Base-by-base conservation (phyloP, 1,139 yeast species). In the Candida anutae region DNA sequence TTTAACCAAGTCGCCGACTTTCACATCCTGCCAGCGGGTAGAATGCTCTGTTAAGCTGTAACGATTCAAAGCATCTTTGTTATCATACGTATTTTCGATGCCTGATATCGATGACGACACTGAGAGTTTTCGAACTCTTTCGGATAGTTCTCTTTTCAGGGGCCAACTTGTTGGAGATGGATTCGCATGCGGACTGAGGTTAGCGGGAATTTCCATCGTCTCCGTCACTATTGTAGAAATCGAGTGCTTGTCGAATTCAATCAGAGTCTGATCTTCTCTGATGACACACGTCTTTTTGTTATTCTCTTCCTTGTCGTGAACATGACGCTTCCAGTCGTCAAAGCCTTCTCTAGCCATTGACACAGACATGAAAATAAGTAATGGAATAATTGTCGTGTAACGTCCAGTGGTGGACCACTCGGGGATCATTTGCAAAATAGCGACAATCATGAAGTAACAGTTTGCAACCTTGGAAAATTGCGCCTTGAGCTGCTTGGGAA, bases 381-480 rank as follows among this genome's bases (percentile, higher is more conserved):
- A 63, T 1, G 98, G 98, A 22, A 88, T 68, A 42, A 90, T 88
- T 2, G 98, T 90, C 3, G 97, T 90, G 50, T 76, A 85, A n/a
- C 85, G 81, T 35, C 97, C 98, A 0, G 98, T 90, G 3, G 98
- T 87, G 3, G 96, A 85, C 96, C 96, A 90, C 1, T 88, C 76
- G 1, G 98, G 98, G 29, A 90, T 80, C 93, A 88, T 79, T 50
- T 90, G 97, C 67, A 88, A 62, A 35, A 90, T 82, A 3, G 97
- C 88, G 15, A 90, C 93, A 6, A 76, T 66, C 70, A 90, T 56
- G 54, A 90, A 87, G 52, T 87, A 71, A 41, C 90, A 68, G 46
- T 90, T 90, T 12, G 98, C 98, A 26, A 90, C 49, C 50, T 87
- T 90, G 13, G 95, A 84, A 46, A 90, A 88, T 51, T 90, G 98